Evolutionary conservation across 164 flowering plant genomes (phyloP).

Genomic region (Liriodendron chinense): DNA sequence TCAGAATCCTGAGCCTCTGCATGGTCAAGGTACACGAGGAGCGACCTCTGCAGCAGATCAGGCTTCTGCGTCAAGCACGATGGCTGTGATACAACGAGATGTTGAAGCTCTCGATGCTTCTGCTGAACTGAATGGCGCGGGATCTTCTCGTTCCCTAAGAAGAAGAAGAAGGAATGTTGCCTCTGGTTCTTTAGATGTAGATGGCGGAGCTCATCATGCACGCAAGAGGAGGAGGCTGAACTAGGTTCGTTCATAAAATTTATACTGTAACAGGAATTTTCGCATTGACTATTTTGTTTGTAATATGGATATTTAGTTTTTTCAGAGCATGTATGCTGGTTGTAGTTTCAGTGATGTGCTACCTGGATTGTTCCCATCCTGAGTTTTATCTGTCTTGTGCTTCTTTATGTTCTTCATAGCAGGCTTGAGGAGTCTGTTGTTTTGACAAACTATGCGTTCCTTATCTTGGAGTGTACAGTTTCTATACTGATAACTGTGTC

Average conservation of each 20-base stretch:
- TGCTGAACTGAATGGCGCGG: conserved; percentile 24
- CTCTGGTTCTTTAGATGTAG: conserved; percentile 24
- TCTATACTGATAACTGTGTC: no score
- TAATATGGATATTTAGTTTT: conserved; percentile 4
- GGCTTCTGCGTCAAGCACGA: conserved; percentile 35
- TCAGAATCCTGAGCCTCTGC: conserved; percentile 6
- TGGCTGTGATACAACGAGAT: conserved; percentile 34
- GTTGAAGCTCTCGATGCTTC: conserved; percentile 18
- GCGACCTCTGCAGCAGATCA: conserved; percentile 21
- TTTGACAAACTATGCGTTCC: background rate
- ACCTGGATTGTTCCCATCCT: background rate
- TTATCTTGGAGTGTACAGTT: background rate
- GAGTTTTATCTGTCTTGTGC: background rate
- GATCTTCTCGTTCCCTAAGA: conserved; percentile 26
- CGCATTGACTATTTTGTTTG: background rate
- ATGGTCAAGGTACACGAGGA: conserved; percentile 13
- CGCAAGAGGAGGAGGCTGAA: conserved; percentile 27
- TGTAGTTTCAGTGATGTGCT: background rate
- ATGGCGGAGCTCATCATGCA: conserved; percentile 25
- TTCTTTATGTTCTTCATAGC: background rate
- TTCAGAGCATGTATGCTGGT: background rate
- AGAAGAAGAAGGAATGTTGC: conserved; percentile 26
- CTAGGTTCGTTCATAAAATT: conserved; percentile 9
- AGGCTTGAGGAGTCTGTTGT: background rate
- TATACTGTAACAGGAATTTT: background rate